Base-by-base conservation (phyloP, 257 asterid species). In the Fraxinus americana region DNA sequence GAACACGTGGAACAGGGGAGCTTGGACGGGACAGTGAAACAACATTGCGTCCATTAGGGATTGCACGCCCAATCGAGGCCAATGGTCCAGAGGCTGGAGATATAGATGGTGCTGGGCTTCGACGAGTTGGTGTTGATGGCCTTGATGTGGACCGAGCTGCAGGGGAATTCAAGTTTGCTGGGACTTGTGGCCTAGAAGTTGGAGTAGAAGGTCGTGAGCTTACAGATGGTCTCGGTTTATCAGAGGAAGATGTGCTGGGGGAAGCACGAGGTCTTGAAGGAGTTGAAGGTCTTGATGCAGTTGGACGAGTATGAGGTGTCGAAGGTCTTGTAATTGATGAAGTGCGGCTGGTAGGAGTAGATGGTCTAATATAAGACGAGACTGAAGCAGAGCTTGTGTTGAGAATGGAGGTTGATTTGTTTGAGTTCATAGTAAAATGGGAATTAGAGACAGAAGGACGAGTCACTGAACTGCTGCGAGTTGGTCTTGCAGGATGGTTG, bases 181-280 rank as follows among this genome's bases (percentile, higher is more conserved):
- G 78, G 67, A 87, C 78, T 76, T 90, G 98, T 72, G 97, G 80
- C 91, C 98, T 88, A 35, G 99, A 91, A 73, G 88, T 93, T 77
- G 99, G 99, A 77, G 99, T 96, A 81, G 99, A 93, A 75, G 99
- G 98, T 78, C 99, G 89, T 27, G 98, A 92, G 86, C 85, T 89
- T 84, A 85, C 92, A 70, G 96, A 87, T 79, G 90, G 88, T 75
- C 96, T 92, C 77, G 89, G 87, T 84, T 83, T 92, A 81, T 91
- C 98, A 13, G 75, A 39, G 11, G 94, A 87, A 79, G 97, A 71
- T 43, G 88, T 65, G 79, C 87, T 84, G 79, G 73, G 74, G 30
- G 86, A 63, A 67, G 98, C 89, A 67, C 94, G 94, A 63, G 85
- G 87, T 82, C 77, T 93, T 59, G 97, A 86, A 82, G 98, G 98